phyloP scores from a whole-genome alignment of 306 rosid genomes.

The Medicago arabica region DNA sequence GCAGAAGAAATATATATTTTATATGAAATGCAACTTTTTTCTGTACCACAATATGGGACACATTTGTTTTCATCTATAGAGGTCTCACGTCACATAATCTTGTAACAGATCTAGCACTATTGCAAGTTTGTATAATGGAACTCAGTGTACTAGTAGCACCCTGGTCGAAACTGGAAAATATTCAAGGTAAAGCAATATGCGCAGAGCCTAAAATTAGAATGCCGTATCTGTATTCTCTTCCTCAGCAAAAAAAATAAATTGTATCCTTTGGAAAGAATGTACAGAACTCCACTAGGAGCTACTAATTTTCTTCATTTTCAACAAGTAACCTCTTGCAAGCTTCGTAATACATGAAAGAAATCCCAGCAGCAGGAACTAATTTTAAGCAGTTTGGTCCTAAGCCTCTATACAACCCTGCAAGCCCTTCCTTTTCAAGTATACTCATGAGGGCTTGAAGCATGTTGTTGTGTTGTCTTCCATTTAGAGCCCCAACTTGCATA shows the following conservation, averaged over 20 bases:
- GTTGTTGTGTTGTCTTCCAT: slow-evolving; percentile 71
- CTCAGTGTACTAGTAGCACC: neutral
- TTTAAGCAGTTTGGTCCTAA: slow-evolving; percentile 80
- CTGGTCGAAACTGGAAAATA: neutral
- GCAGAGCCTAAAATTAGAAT: neutral
- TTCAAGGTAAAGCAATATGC: neutral
- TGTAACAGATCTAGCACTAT: neutral
- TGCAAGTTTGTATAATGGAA: neutral
- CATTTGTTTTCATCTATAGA: neutral
- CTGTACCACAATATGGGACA: neutral
- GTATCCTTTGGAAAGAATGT: slow-evolving; percentile 1
- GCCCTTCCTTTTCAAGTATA: slow-evolving; percentile 69
- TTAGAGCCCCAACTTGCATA: slow-evolving; percentile 82
- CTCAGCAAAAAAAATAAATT: neutral
- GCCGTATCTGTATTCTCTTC: neutral
- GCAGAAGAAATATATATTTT: no score
- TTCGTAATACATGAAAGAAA: slow-evolving; percentile 81
- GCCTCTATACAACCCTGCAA: slow-evolving; percentile 62
- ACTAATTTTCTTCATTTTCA: slow-evolving; percentile 42
- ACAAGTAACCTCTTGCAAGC: slow-evolving; percentile 71
- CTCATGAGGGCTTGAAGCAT: slow-evolving; percentile 70
- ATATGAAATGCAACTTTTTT: no score
- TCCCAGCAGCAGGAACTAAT: slow-evolving; percentile 79
- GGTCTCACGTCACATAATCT: no score
- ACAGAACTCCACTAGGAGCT: neutral